Conservation (phyloP, 441 rosid genomes). For the Erysimum cheiri region DNA sequence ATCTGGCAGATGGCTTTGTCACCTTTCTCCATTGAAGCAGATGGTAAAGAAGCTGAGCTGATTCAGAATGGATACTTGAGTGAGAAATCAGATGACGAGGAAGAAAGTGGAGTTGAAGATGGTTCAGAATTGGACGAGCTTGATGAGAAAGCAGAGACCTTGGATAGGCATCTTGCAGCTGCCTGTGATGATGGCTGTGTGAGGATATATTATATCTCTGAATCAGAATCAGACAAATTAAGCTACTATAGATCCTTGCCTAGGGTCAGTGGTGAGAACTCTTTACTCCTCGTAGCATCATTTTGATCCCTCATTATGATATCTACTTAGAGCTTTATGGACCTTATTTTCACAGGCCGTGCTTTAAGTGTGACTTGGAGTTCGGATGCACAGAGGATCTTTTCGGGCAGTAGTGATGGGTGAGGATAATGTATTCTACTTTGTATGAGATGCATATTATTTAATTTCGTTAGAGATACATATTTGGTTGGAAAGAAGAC, state of each 20-base stretch:
- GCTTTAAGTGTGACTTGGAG: slow-evolving; percentile 85
- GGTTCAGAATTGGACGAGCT: slow-evolving; percentile 60
- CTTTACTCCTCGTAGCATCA: slow-evolving; percentile 35
- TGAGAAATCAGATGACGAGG: slow-evolving; percentile 47
- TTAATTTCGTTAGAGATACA: not conserved
- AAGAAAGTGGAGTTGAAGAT: slow-evolving; percentile 66
- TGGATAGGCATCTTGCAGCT: slow-evolving; percentile 62
- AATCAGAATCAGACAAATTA: slow-evolving; percentile 61
- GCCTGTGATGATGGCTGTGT: slow-evolving; percentile 96
- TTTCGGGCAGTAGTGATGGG: slow-evolving; percentile 96
- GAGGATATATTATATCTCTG: slow-evolving; percentile 63
- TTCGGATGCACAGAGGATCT: slow-evolving; percentile 62
- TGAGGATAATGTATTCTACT: slow-evolving; percentile 47
- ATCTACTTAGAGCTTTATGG: slow-evolving; percentile 29
- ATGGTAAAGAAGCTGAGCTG: slow-evolving; percentile 44
- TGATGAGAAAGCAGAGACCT: slow-evolving; percentile 43
- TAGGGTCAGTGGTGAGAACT: slow-evolving; percentile 94
- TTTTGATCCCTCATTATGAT: slow-evolving; percentile 33
- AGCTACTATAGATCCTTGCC: slow-evolving; percentile 76
- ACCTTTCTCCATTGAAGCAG: slow-evolving; percentile 48
- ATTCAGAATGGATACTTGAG: slow-evolving; percentile 60
- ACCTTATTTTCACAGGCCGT: slow-evolving; percentile 63
- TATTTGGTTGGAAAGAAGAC: slow-evolving; percentile 9
- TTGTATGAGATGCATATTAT: slow-evolving; percentile 15
- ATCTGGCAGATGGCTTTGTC: slow-evolving; percentile 95